A percentile compares a stretch with the other conserved stretches of the same genome.
Evolutionary conservation across 805 yeast species (phyloP).

Genomic region (Schwanniomyces vanrijiae): DNA sequence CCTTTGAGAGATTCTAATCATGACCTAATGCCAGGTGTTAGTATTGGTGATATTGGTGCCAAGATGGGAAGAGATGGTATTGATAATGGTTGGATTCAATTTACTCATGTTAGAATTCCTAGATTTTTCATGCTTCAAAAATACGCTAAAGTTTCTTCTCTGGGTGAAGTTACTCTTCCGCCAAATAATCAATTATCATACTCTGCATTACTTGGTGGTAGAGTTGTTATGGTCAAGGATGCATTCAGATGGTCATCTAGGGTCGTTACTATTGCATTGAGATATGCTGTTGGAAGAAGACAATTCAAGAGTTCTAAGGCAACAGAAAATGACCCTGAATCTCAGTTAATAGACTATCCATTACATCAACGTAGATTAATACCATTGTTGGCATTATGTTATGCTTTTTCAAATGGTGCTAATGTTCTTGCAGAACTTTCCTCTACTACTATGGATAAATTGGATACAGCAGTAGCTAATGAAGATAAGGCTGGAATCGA

Average conservation of each 20-base stretch:
- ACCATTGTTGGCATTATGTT: slow-evolving; percentile 74
- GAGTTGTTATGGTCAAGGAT: slow-evolving; percentile 85
- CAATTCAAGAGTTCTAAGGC: slow-evolving; percentile 58
- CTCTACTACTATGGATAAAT: slow-evolving; percentile 46
- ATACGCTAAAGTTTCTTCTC: slow-evolving; percentile 62
- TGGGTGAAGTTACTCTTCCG: slow-evolving; percentile 69
- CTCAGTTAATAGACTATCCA: slow-evolving; percentile 78
- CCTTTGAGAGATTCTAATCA: slow-evolving; percentile 76
- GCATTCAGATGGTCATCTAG: slow-evolving; percentile 76
- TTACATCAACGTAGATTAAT: slow-evolving; percentile 82
- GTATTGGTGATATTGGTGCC: slow-evolving; percentile 86
- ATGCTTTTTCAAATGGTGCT: slow-evolving; percentile 70
- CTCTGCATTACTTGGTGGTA: slow-evolving; percentile 80
- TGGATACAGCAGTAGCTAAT: slow-evolving; percentile 53
- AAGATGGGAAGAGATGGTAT: slow-evolving; percentile 95
- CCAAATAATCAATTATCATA: slow-evolving; percentile 84
- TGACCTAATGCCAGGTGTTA: slow-evolving; percentile 69
- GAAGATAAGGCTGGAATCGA: slow-evolving; percentile 46
- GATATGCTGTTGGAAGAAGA: slow-evolving; percentile 84
- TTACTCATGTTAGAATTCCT: slow-evolving; percentile 76
- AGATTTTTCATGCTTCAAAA: slow-evolving; percentile 75
- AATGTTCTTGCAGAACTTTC: slow-evolving; percentile 57
- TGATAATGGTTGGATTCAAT: slow-evolving; percentile 94
- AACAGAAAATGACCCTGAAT: slow-evolving; percentile 43
- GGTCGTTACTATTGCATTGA: slow-evolving; percentile 74